Evolutionary conservation across 1,284 basidiomycete genomes (phyloP), one percentile per base, ranked within the genome.

Genomic region (Microbotryum silenes-acaulis): DNA sequence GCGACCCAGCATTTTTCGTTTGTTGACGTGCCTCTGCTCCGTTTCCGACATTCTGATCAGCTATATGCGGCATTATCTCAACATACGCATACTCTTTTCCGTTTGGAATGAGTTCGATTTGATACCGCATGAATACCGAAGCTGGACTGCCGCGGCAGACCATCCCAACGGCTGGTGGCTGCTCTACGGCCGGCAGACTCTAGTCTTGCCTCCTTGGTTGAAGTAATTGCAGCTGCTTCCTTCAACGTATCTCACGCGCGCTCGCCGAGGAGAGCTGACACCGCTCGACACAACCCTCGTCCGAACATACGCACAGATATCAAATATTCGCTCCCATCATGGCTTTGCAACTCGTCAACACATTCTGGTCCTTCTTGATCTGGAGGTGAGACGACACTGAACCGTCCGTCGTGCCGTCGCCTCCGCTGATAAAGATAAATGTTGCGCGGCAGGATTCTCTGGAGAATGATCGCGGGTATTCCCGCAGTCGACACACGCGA

Each of bases 31-130:
- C 33, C 25, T 57, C 37, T 21, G 10, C 31, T n/a, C 51, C 57
- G 44, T 21, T 49, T 45, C 63, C 46, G 62, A 52, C 57, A 54
- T 21, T 27, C 3, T 33, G 8, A 27, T 52, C 72, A 93, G 89
- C 5, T 98, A 98, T 76, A 91, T 96, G 82, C 88, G 96, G 1
- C 93, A 97, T 75, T 97, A 88, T 74, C 79, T 96, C 42, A 97
- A 97, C 75, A 75, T 94, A 49, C 78, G 80, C 56, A 96, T 98
- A 25, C 81, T 98, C 31, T 87, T 82, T 79, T 92, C 90, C 1
- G 88, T 97, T 1, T 93, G 85, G 85, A 79, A 74, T 42, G 83
- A 98, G 72, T 91, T 85, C 65, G 81, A 88, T 60, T 77, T 87
- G 18, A 81, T 91, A 62, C 89, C 89, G 7, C 42, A 25, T 1